phyloP scores from a whole-genome alignment of 1,284 basidiomycete species.

The Trichosporon ovoides region DNA sequence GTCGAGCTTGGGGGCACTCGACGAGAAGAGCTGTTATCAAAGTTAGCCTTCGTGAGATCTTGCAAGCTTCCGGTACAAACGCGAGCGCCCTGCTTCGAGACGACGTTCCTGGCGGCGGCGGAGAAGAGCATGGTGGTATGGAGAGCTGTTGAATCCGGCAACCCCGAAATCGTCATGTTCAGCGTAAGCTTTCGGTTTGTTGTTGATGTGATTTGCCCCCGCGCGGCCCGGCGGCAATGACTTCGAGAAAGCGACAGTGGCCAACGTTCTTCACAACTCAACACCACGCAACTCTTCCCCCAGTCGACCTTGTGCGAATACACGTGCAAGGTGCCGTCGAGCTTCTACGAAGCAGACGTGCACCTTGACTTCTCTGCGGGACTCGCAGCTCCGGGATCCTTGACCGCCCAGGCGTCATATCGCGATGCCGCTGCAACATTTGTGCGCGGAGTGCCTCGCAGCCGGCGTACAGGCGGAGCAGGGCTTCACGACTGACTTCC shows the following conservation, averaged over 20 bases:
- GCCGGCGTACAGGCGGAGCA: constrained; percentile 7
- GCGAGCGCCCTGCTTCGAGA: constrained; percentile 7
- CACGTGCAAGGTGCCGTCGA: constrained; percentile 10
- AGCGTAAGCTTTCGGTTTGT: background rate
- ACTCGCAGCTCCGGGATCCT: background rate
- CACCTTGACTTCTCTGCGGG: background rate
- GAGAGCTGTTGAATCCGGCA: background rate
- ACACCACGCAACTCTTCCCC: background rate
- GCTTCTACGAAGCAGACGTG: constrained; percentile 8
- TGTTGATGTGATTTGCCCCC: constrained; percentile 1
- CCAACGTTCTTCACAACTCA: background rate
- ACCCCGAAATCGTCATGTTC: background rate
- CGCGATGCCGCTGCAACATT: background rate
- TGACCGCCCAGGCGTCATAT: no score
- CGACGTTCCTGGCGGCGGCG: background rate
- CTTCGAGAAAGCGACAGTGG: background rate
- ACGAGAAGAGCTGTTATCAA: background rate
- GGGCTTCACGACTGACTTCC: background rate
- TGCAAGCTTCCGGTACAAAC: background rate
- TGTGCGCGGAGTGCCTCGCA: constrained; percentile 9
- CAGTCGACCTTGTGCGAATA: background rate
- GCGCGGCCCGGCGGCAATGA: background rate
- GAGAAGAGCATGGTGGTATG: constrained; percentile 10
- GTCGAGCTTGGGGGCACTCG: constrained; percentile 17
- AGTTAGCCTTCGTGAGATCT: background rate